Conservation (phyloP, 2,329 filamentous ascomycete species). For the Cadophora sp. region DNA sequence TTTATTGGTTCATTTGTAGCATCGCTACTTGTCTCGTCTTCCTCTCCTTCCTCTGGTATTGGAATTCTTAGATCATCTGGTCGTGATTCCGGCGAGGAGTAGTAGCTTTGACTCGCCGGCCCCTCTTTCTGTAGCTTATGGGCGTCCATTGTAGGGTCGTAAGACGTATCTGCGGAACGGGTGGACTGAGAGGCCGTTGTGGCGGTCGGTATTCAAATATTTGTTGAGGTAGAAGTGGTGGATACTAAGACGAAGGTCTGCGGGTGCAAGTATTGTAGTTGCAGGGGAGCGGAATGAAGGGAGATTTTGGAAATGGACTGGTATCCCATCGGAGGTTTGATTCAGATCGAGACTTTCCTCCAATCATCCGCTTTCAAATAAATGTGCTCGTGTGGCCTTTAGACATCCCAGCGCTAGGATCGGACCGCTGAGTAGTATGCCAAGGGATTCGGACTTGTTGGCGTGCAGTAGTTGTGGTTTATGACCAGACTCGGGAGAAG, state of each 20-base stretch:
- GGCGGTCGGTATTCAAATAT: background rate
- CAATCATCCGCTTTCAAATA: background rate
- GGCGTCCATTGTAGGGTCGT: background rate
- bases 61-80: constrained; percentile 58
- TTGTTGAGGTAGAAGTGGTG: background rate
- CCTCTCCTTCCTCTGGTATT: constrained; percentile 61
- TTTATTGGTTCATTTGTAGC: constrained; percentile 66
- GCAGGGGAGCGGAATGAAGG: background rate
- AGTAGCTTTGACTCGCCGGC: constrained; percentile 25
- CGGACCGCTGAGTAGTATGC: background rate
- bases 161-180: background rate
- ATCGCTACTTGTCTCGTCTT: constrained; percentile 63
- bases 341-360: background rate
- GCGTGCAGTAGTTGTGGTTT: background rate
- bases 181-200: background rate
- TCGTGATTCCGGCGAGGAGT: constrained; percentile 39
- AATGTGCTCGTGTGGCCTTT: background rate
- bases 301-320: background rate
- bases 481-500: background rate
- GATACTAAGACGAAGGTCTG: background rate
- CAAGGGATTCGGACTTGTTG: background rate
- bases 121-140: background rate
- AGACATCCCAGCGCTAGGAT: background rate
- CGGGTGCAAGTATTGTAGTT: background rate
- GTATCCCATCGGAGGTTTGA: background rate